Conservation (phyloP, 169 alveolate genomes). For the Plasmodium inui region DNA sequence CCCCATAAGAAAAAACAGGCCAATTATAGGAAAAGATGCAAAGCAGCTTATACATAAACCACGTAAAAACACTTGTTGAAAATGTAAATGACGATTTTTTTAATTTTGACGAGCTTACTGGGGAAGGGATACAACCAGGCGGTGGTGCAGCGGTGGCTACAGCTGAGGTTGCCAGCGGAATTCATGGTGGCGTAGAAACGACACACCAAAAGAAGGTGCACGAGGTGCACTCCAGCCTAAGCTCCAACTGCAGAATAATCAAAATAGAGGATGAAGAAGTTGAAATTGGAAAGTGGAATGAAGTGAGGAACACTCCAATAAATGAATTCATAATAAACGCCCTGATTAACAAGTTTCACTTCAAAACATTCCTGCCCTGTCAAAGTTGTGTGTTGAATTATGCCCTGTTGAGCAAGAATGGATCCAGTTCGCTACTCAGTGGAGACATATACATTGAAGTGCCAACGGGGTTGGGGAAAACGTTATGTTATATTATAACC, state of each 20-base stretch:
- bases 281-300: slow-evolving; percentile 45
- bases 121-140: neutral
- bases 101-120: neutral
- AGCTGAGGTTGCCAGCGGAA: neutral
- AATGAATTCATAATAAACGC: slow-evolving; percentile 47
- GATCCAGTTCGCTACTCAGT: slow-evolving; percentile 36
- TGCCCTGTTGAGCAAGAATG: slow-evolving; percentile 58
- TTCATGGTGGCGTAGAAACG: neutral
- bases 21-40: slow-evolving; percentile 15
- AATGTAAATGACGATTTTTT: slow-evolving; percentile 1
- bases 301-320: slow-evolving; percentile 21
- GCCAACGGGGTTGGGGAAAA: slow-evolving; percentile 83
- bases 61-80: slow-evolving; percentile 15
- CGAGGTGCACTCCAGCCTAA: slow-evolving; percentile 21
- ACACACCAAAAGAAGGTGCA: slow-evolving; percentile 21
- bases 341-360: slow-evolving; percentile 38
- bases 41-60: slow-evolving; percentile 18
- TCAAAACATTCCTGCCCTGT: slow-evolving; percentile 49
- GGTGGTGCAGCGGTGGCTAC: neutral
- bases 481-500: slow-evolving; percentile 77
- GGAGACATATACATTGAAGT: slow-evolving; percentile 81
- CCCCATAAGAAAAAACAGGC: neutral
- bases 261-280: slow-evolving; percentile 62
- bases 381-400: slow-evolving; percentile 46
- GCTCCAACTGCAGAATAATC: slow-evolving; percentile 60